These are phyloP conservation scores for Teratosphaeria zuluensis DNA, from an alignment of 2,329 filamentous ascomycete species.

Conservation along the genomic window DNA sequence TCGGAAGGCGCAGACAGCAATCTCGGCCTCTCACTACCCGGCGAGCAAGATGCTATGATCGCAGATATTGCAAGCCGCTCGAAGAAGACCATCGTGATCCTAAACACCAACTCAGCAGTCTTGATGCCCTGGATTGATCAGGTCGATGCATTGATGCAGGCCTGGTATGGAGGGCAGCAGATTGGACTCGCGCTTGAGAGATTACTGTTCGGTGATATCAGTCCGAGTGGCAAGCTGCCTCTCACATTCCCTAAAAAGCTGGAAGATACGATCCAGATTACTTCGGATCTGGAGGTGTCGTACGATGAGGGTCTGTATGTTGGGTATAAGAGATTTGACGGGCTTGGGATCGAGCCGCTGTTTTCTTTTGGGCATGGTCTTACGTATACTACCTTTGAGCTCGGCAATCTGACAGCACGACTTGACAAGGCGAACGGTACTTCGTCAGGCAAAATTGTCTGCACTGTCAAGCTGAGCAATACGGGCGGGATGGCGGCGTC, in stretches of 20 bases:
- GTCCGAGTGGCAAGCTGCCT: slow-evolving; percentile 66
- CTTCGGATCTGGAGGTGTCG: slow-evolving; percentile 48
- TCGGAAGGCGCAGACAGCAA: not conserved
- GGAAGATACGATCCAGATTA: slow-evolving; percentile 50
- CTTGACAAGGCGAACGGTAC: slow-evolving; percentile 35
- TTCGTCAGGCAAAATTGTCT: slow-evolving; percentile 36
- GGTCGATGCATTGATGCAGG: not conserved
- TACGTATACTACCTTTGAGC: slow-evolving; percentile 64
- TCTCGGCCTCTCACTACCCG: not conserved
- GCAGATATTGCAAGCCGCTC: not conserved
- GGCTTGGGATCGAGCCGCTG: slow-evolving; percentile 46
- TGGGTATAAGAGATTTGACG: slow-evolving; percentile 65
- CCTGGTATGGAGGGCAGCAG: slow-evolving; percentile 53
- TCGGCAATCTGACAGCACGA: slow-evolving; percentile 44
- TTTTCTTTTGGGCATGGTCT: slow-evolving; percentile 74
- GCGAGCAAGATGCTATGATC: not conserved
- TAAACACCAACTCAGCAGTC: not conserved
- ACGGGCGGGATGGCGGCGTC: slow-evolving; percentile 47
- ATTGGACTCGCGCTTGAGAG: slow-evolving; percentile 73
- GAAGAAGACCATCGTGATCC: not conserved
- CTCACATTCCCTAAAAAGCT: slow-evolving; percentile 54
- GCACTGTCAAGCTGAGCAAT: slow-evolving; percentile 46
- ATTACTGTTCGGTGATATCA: slow-evolving; percentile 62
- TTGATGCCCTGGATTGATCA: not conserved
- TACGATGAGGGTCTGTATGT: slow-evolving; percentile 62